Conservation (phyloP, 2,329 filamentous ascomycete genomes). For the Fusarium staphyleae region DNA sequence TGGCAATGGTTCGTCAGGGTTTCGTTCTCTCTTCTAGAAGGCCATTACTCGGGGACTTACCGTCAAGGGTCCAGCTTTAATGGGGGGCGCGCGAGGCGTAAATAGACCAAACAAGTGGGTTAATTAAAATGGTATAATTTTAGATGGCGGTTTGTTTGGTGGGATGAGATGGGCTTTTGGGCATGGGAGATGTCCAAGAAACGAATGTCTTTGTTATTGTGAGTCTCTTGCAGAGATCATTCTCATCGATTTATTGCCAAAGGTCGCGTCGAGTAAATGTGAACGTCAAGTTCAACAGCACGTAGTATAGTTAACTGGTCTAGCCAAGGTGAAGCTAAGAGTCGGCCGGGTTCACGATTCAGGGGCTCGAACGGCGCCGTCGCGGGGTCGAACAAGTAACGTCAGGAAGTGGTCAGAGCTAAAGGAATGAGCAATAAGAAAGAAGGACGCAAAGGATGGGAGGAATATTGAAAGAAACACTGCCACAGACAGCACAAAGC, state of each 20-base stretch:
- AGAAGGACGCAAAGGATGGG: constrained; percentile 3
- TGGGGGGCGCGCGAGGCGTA: constrained; percentile 26
- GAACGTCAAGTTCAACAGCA: background rate
- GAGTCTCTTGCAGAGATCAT: constrained; percentile 2
- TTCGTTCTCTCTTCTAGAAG: constrained; percentile 22
- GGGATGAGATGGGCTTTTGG: background rate
- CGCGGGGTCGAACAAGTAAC: constrained; percentile 24
- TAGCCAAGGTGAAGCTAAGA: constrained; percentile 7
- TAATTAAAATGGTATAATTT: constrained; percentile 35
- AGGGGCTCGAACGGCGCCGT: constrained; percentile 31
- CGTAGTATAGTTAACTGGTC: background rate
- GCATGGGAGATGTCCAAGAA: background rate
- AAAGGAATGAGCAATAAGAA: background rate
- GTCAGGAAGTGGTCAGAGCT: background rate
- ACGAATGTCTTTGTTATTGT: background rate
- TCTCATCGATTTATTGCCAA: background rate
- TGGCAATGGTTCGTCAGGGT: background rate
- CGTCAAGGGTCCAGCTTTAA: constrained; percentile 23
- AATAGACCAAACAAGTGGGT: constrained; percentile 26
- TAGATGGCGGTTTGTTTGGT: constrained; percentile 5
- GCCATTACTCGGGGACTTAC: constrained; percentile 32
- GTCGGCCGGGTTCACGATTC: constrained; percentile 17
- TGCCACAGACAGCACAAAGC: constrained; percentile 22
- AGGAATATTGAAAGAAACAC: constrained; percentile 6
- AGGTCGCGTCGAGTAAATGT: background rate